Evolutionary conservation across 192 early-diverging fungal species (phyloP), one percentile per base, ranked within the genome.

Genomic region (Coemansia sp.): DNA sequence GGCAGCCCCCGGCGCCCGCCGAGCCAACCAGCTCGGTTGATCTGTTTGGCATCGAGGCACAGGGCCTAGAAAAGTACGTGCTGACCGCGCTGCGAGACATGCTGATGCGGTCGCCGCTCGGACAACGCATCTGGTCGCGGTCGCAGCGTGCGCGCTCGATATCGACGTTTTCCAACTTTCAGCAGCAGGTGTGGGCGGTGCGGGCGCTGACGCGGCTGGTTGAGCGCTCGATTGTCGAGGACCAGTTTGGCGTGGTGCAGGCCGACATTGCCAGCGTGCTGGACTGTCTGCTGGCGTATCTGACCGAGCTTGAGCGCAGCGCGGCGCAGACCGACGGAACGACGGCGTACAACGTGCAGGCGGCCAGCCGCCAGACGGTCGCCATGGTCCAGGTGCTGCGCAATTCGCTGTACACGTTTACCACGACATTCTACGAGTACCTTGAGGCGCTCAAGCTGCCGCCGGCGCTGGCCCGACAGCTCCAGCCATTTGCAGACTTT

Each of bases 21-120:
- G 52, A 25, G 2, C 22, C 48, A 38, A 30, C 56, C 11, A 20
- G 27, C 1, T 14, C 63, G 2, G 27, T 46, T 9, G 61, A 68
- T 8, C 39, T 75, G 53, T 75, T 75, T 61, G 65, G 61, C 1
- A 50, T 55, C 34, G 72, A 77, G 40, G 62, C 74, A 1, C 67
- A 77, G 53, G 74, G 74, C 4, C 62, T 77, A 4, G 74, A 77
- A 50, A 70, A 69, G 55, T 77, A 77, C 44, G 63, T 70, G 27
- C 53, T 77, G 22, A 70, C 66, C 5, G 19, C 25, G 55, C 43
- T 77, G 52, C 60, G 63, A 5, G 68, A 77, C 20, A 60, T 44
- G 50, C 59, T 77, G 35, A 11, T 70, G 30, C 67, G 55, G 43
- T 77, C 74, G 27, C 21, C 46, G 17, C 25, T 70, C 14, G 74